Conservation (phyloP, 129 eudicot genomes). For the Lonicera japonica region DNA sequence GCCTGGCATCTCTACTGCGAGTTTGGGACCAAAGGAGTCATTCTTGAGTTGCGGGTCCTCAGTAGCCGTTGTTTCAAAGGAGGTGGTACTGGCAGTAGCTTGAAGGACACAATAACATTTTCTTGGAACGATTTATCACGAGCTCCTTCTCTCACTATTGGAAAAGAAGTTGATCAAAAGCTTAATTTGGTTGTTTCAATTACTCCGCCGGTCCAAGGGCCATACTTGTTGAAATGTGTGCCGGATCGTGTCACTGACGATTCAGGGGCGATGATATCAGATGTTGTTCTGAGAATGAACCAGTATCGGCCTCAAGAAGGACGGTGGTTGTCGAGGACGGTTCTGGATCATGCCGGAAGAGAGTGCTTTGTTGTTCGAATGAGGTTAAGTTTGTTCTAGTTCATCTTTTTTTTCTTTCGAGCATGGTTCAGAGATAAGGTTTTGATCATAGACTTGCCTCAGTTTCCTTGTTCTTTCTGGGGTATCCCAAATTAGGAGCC, state of each 20-base stretch:
- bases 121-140: slow-evolving; percentile 79
- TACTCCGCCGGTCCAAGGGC: slow-evolving; percentile 95
- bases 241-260: slow-evolving; percentile 92
- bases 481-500: too few relatives aligned
- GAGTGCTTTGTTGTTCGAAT: slow-evolving; percentile 83
- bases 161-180: slow-evolving; percentile 37
- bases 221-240: slow-evolving; percentile 80
- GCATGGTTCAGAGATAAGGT: too few relatives aligned
- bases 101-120: slow-evolving; percentile 38
- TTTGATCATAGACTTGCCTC: too few relatives aligned
- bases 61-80: slow-evolving; percentile 62
- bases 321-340: slow-evolving; percentile 90
- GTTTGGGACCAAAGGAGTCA: slow-evolving; percentile 76
- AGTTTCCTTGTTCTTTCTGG: too few relatives aligned
- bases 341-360: slow-evolving; percentile 86
- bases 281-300: slow-evolving; percentile 70
- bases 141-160: slow-evolving; percentile 63
- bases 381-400: slow-evolving; percentile 41
- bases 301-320: slow-evolving; percentile 94
- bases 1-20: slow-evolving; percentile 70
- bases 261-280: slow-evolving; percentile 91
- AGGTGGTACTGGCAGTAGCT: too few relatives aligned
- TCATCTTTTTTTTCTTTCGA: too few relatives aligned
- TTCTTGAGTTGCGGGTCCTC: slow-evolving; percentile 50
- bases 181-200: slow-evolving; percentile 53